These are phyloP conservation scores for Coniochaeta sp. DNA, from an alignment of 2,329 filamentous ascomycete genomes.

Conservation along the genomic window DNA sequence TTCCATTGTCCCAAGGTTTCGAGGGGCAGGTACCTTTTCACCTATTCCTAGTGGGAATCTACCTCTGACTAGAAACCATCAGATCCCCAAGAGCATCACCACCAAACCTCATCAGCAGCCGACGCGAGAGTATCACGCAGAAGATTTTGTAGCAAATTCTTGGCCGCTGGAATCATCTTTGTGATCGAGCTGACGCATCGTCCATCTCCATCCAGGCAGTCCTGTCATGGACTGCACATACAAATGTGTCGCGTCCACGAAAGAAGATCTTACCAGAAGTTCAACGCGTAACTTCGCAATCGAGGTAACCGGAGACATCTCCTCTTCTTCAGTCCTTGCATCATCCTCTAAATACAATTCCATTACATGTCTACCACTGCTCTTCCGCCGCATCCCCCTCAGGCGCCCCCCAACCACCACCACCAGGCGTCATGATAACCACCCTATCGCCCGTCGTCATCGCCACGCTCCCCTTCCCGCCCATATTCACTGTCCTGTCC, in stretches of 20 bases:
- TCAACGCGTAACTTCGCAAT: no score
- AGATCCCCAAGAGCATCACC: neutral
- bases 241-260: no score
- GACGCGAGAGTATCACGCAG: no score
- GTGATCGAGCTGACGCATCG: no score
- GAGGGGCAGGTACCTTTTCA: neutral
- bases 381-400: neutral
- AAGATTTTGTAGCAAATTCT: no score
- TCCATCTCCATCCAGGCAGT: no score
- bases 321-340: neutral
- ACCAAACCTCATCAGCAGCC: no score
- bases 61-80: neutral
- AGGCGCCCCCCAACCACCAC: conserved; percentile 6
- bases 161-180: no score
- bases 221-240: no score
- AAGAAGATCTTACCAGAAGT: no score
- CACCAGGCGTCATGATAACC: conserved; percentile 8
- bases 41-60: neutral
- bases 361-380: neutral
- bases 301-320: no score
- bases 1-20: neutral
- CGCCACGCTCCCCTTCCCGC: conserved; percentile 7
- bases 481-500: conserved; percentile 6
- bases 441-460: conserved; percentile 5
- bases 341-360: neutral